These are phyloP conservation scores for Pichia manshurica DNA, from an alignment of 805 yeast genomes.

Conservation along the genomic window DNA sequence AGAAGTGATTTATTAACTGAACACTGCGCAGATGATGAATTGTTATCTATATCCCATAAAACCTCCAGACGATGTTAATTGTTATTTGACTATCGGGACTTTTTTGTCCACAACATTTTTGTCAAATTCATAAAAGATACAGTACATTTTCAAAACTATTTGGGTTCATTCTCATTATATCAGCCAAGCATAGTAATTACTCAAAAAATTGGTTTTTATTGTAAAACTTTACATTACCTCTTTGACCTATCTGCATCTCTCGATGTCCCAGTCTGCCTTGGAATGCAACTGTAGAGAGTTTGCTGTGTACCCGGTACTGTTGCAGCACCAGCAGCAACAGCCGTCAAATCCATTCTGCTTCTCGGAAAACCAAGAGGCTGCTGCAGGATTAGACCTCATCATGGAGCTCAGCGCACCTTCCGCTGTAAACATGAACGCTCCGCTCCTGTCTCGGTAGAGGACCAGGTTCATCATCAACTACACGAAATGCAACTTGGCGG, in stretches of 20 bases:
- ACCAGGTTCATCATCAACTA: not conserved
- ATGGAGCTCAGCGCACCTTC: not conserved
- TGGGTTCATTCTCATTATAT: too few relatives aligned
- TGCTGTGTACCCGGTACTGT: not conserved
- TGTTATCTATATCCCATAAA: too few relatives aligned
- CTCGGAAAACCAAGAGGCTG: not conserved
- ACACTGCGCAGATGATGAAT: slow-evolving; percentile 8
- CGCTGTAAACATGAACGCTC: not conserved
- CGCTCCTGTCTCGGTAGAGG: not conserved
- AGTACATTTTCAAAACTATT: too few relatives aligned
- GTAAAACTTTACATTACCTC: too few relatives aligned
- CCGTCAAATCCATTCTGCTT: not conserved
- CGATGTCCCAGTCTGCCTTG: not conserved
- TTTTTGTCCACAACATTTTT: too few relatives aligned
- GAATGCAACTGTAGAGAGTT: not conserved
- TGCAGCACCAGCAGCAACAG: too few relatives aligned
- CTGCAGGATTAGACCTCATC: not conserved
- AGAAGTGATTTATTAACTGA: slow-evolving; percentile 4
- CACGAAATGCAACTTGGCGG: not conserved
- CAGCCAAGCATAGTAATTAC: too few relatives aligned
- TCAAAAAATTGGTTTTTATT: too few relatives aligned
- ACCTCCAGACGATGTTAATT: too few relatives aligned
- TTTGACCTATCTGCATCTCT: not conserved
- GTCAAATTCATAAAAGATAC: too few relatives aligned
- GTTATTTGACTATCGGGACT: too few relatives aligned